Evolutionary conservation across 202 grass and related monocot genomes (phyloP).

Genomic region (Digitaria exilis): DNA sequence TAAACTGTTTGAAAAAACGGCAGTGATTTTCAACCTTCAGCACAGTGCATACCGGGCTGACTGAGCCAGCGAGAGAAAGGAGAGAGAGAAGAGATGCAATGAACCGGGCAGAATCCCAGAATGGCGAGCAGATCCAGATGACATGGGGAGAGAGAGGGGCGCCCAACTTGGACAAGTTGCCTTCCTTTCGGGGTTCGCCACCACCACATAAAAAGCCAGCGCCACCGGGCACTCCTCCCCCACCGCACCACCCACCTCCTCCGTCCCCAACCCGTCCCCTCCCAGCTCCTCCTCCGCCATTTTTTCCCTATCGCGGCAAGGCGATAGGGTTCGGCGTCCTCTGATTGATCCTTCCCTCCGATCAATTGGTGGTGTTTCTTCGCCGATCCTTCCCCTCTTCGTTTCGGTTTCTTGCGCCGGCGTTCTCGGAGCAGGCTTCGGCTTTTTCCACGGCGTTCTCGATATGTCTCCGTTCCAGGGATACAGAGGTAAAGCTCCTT

Average conservation of each 20-base stretch:
- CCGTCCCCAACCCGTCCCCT: not conserved
- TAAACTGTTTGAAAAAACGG: not conserved
- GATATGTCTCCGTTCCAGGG: conserved; percentile 55
- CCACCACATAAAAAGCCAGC: conserved; percentile 51
- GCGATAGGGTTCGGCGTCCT: conserved; percentile 46
- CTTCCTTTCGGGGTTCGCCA: not conserved
- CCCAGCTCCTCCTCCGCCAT: not conserved
- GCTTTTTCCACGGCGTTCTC: conserved; percentile 26
- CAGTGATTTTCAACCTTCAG: conserved; percentile 6
- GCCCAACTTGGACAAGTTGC: conserved; percentile 38
- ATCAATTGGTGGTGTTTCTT: not conserved
- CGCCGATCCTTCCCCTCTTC: not conserved
- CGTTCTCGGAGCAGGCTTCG: not conserved
- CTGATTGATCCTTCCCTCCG: not conserved
- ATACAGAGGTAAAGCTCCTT: conserved; percentile 36
- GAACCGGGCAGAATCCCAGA: conserved; percentile 39
- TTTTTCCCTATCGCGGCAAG: conserved; percentile 54
- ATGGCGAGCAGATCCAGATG: conserved; percentile 29
- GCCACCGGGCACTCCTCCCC: not conserved
- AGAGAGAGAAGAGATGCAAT: conserved; percentile 33
- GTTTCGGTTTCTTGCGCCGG: conserved; percentile 21
- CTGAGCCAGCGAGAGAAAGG: not conserved
- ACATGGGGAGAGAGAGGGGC: not conserved
- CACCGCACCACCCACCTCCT: not conserved
- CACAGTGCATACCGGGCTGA: conserved; percentile 14